Evolutionary conservation across 148 eudicot genomes (phyloP), one percentile per base, ranked within the genome.

Genomic region (Vaccinium vitisidaea): DNA sequence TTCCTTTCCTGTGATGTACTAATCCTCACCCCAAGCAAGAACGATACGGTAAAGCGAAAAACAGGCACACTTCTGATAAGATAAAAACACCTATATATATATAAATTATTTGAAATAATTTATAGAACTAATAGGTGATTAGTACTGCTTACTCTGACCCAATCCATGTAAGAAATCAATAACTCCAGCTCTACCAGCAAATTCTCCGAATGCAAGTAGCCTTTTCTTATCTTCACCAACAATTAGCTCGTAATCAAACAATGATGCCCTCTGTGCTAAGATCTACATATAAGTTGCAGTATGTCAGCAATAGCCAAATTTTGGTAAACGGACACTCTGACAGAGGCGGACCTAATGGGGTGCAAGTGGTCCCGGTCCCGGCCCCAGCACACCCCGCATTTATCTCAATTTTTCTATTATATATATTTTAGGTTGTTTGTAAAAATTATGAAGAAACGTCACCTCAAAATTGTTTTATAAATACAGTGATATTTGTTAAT

Each of bases 181-280:
- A 91, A 94, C 84, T 88, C 99, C 99, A 80, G 99, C 98, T 93
- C 98, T 90, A 67, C 99, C 99, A 83, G 99, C 99, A 90, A 89
- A 95, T 80, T 90, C 91, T 79, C 99, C 99, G 85, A 97, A 97
- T 36, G 98, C 96, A 53, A 97, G 91, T 84, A 97, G 88, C 86
- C 99, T 90, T 84, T 91, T 92, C 53, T 98, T 98, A 73, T 90
- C 78, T 67, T 97, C 96, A 79, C 93, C 98, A 88, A 92, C 93
- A 77, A 97, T 97, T 84, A 95, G 99, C 89, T 97, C 99, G 85
- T 97, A 97, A 85, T 97, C 99, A 86, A 91, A 97, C 89, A 95
- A 86, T 43, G 99, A 90, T 21, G 94, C 95, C 86, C 91, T 90
- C 86, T 95, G 95, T 53, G 90, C 92, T 88, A 94, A 82, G 73